Base-by-base conservation (phyloP, 2,329 filamentous ascomycete species). In the Aaosphaeria pasadenensis region DNA sequence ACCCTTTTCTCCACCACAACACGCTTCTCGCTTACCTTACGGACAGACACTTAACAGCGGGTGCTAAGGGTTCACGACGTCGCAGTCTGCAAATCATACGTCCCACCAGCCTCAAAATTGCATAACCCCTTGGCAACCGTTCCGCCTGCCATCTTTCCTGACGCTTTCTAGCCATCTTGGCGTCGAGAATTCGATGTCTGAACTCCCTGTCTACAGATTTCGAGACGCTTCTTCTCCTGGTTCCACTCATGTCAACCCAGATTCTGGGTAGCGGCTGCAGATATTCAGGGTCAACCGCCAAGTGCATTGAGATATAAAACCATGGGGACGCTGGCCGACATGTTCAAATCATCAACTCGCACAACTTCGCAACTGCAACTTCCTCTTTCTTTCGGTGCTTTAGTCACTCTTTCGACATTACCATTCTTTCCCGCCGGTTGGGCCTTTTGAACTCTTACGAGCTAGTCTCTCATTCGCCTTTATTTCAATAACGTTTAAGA, bases 21-120 rank as follows among this genome's bases (percentile, higher is more conserved):
- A 7, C 47, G 47, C 44, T 43, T 46, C 49, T 53, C 53, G 48
- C 45, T 39, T 46, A 32, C 50, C 48, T 55, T 47, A 41, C 56
- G 44, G 40, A 47, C 42, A 54, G 17, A 54, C 48, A 51, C 55
- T 56, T 56, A 61, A 52, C 40, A 48, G 47, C 49, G 36, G 41
- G 40, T 52, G 13, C 46, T 63, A 63, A 62, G 53, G 55, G 56
- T 46, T 55, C 52, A 44, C 61, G 58, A 63, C 54, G 66, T 66
- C 58, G 54, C 62, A 64, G 53, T 46, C 57, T 48, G 64, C 47
- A 54, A 59, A 67, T 68, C 64, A 68, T 53, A 66, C 63, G 60
- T 62, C 57, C 57, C 58, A 64, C 56, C 54, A 61, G 43, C 47
- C 48, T 48, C 44, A 62, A 52, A 30, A 59, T 32, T 48, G 64